Evolutionary conservation across 768 basidiomycete species (phyloP).

Genomic region (Mrakia frigida): DNA sequence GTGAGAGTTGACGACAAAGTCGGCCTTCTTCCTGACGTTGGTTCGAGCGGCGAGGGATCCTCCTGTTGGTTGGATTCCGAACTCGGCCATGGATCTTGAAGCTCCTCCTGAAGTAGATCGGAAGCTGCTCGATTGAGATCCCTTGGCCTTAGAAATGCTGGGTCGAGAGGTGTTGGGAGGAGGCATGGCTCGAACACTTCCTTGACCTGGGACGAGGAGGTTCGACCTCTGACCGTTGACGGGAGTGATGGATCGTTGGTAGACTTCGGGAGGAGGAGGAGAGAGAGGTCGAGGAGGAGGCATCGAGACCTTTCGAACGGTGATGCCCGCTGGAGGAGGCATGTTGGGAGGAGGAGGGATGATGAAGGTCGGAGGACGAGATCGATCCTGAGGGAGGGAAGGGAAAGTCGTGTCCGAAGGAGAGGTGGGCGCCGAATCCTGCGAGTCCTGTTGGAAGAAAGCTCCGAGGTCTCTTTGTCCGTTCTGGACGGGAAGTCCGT

Average conservation of each 20-base stretch:
- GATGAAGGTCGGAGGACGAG: slow-evolving; percentile 12
- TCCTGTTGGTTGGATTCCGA: slow-evolving; percentile 2
- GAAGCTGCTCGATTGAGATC: neutral
- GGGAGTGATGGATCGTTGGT: slow-evolving; percentile 64
- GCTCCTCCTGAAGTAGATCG: neutral
- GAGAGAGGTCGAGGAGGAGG: slow-evolving; percentile 73
- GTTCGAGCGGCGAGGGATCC: slow-evolving; percentile 25
- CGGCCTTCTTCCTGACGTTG: slow-evolving; percentile 28
- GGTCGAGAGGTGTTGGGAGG: neutral
- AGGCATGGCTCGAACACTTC: neutral
- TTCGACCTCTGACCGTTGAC: slow-evolving; percentile 58
- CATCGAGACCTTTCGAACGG: slow-evolving; percentile 46
- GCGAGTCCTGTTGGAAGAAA: neutral
- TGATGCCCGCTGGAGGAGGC: slow-evolving; percentile 71
- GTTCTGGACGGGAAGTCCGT: slow-evolving; percentile 1
- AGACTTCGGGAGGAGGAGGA: slow-evolving; percentile 85
- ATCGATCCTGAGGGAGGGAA: neutral
- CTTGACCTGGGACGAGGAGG: slow-evolving; percentile 48
- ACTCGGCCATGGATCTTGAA: slow-evolving; percentile 14
- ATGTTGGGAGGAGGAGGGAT: slow-evolving; percentile 48
- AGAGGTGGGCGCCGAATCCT: neutral
- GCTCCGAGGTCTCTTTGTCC: neutral
- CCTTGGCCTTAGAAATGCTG: slow-evolving; percentile 4
- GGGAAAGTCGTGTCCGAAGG: slow-evolving; percentile 5
- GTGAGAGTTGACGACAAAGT: slow-evolving; percentile 29